Base-by-base conservation (phyloP, 2,329 filamentous ascomycete genomes). In the Mollisia scopiformis region DNA sequence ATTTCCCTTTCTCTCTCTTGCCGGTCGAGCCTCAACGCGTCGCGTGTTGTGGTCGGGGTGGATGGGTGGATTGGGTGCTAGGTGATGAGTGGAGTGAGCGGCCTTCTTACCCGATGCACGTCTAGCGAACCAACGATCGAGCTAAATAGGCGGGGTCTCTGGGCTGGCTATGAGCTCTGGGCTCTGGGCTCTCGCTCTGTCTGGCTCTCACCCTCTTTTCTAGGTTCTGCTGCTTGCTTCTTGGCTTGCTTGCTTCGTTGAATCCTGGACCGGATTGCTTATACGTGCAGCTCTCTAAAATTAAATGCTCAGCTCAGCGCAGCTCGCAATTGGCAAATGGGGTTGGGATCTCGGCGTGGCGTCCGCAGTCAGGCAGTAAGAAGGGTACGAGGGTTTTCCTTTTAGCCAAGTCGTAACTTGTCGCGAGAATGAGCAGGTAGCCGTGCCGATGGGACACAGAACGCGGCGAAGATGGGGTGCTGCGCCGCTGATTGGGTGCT, bases 1-100 rank as follows among this genome's bases (percentile, higher is more conserved):
- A 43, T 54, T 54, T 50, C 54, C 27, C 47, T 58, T 47, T 53
- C 54, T 25, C 47, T 58, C 37, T 53, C 35, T 14, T 37, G 21
- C 56, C 27, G 47, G 56, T 59, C 57, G 57, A 59, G 57, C 50
- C 57, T 54, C 57, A 59, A 59, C 57, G 57, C 55, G 61, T 65
- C 64, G 64, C 62, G 64, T 66, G 35, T 53, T 46, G n/a, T n/a
- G n/a, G n/a, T n/a, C n/a, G n/a, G n/a, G n/a, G n/a, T n/a, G n/a
- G n/a, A n/a, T n/a, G n/a, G n/a, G n/a, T n/a, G n/a, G n/a, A n/a
- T n/a, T n/a, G n/a, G n/a, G n/a, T n/a, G n/a, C n/a, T n/a, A n/a
- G n/a, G n/a, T n/a, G n/a, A n/a, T n/a, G n/a, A n/a, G n/a, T n/a
- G n/a, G n/a, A n/a, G n/a, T 53, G 35, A 31, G 10, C 27, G 31